phyloP scores from a whole-genome alignment of 2,329 filamentous ascomycete genomes.

The Sporothrix dimorphospora region DNA sequence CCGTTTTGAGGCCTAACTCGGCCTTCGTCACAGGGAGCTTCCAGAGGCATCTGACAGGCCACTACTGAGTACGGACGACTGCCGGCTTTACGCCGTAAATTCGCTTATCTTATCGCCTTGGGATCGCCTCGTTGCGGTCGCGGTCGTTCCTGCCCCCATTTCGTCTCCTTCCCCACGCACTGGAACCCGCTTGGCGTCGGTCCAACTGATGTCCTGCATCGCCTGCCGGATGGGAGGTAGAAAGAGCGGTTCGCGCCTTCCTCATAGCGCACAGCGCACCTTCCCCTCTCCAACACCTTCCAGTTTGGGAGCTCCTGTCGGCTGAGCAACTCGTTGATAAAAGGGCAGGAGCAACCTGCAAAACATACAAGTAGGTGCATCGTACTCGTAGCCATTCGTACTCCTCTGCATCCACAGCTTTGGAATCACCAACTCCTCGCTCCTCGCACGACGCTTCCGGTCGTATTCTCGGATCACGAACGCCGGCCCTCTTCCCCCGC shows the following conservation, averaged over 20 bases:
- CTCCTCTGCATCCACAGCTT: not conserved
- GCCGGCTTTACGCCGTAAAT: not conserved
- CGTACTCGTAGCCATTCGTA: not conserved
- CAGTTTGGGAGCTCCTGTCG: constrained; percentile 13
- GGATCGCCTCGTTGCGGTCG: not conserved
- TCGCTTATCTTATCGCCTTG: constrained; percentile 28
- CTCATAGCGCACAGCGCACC: not conserved
- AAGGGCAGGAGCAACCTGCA: not conserved
- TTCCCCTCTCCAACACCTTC: constrained; percentile 19
- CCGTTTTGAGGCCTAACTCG: not conserved
- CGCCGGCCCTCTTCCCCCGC: not conserved
- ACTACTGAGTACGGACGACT: not conserved
- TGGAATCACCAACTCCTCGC: not conserved
- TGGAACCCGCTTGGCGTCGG: constrained; percentile 14
- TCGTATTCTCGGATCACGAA: not conserved
- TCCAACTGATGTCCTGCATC: not conserved
- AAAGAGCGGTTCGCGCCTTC: not conserved
- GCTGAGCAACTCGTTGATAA: not conserved
- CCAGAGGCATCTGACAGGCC: not conserved
- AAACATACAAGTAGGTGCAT: not conserved
- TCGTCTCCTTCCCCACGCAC: constrained; percentile 1
- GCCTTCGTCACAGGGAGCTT: not conserved
- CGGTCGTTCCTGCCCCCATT: not conserved
- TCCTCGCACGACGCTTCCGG: not conserved
- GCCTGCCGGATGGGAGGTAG: not conserved